phyloP scores from a whole-genome alignment of 1,284 basidiomycete genomes.

The Trametes polyzona region DNA sequence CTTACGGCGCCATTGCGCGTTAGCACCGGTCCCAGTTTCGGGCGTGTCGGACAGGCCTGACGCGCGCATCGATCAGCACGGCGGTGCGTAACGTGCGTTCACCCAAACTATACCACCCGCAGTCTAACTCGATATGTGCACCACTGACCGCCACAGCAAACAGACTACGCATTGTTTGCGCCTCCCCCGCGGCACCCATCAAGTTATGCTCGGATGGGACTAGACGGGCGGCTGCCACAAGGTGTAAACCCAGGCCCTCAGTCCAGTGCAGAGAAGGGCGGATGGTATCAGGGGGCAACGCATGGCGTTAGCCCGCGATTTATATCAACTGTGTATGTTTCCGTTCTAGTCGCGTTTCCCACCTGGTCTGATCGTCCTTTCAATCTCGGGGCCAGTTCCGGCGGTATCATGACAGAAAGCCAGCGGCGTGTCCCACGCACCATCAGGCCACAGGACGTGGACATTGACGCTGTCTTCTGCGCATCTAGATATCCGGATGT shows the following conservation, averaged over 20 bases:
- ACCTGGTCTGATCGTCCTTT: slow-evolving; percentile 19
- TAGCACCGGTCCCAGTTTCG: slow-evolving; percentile 3
- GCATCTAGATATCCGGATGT: slow-evolving; percentile 20
- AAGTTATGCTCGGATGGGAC: neutral
- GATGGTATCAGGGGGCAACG: neutral
- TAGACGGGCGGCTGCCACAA: neutral
- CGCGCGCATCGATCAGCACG: neutral
- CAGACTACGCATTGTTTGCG: neutral
- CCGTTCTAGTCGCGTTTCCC: slow-evolving; percentile 13
- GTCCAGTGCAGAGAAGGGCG: neutral
- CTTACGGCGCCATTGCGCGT: neutral
- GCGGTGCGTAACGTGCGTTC: neutral
- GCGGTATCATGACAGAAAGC: slow-evolving; percentile 18
- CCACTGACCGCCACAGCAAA: neutral
- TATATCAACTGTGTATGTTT: slow-evolving; percentile 1
- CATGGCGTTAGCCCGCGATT: neutral
- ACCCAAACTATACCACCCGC: neutral
- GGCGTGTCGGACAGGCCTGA: neutral
- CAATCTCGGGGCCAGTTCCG: slow-evolving; percentile 22
- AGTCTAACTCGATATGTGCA: slow-evolving; percentile 1
- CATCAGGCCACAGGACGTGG: slow-evolving; percentile 16
- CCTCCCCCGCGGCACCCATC: neutral
- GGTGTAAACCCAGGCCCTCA: too few species aligned
- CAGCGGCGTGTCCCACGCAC: slow-evolving; percentile 15
- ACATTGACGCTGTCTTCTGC: slow-evolving; percentile 14